phyloP scores from a whole-genome alignment of 192 early-diverging fungal species.

The Spinellus fusiger region DNA sequence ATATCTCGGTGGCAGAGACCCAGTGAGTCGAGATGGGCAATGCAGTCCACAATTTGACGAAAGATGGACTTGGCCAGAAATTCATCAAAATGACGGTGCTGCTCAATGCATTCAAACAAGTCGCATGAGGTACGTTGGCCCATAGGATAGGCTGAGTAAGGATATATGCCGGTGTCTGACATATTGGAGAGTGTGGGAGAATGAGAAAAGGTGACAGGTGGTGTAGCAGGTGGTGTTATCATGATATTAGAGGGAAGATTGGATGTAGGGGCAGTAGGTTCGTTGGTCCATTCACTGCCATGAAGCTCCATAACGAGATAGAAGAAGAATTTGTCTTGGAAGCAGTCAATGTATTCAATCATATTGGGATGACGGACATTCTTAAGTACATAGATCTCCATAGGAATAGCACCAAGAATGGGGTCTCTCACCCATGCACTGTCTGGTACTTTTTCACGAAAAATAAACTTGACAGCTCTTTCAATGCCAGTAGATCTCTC shows the following conservation, averaged over 20 bases:
- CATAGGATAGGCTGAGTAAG: too few relatives aligned
- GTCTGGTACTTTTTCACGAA: slow-evolving; percentile 45
- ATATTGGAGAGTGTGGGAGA: slow-evolving; percentile 16
- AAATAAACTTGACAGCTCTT: slow-evolving; percentile 74
- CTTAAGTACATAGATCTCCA: slow-evolving; percentile 49
- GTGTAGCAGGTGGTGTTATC: not conserved
- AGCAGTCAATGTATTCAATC: slow-evolving; percentile 51
- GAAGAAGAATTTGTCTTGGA: slow-evolving; percentile 39
- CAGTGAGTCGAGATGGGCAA: slow-evolving; percentile 52
- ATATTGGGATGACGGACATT: slow-evolving; percentile 57
- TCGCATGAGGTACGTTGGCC: slow-evolving; percentile 56
- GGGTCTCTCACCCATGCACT: slow-evolving; percentile 43
- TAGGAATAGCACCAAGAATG: slow-evolving; percentile 39
- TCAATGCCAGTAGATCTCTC: slow-evolving; percentile 44
- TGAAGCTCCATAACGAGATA: slow-evolving; percentile 57
- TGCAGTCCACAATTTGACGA: slow-evolving; percentile 59
- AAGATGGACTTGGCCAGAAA: slow-evolving; percentile 59
- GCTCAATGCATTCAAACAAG: slow-evolving; percentile 76
- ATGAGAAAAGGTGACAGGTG: slow-evolving; percentile 14
- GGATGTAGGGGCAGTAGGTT: not conserved
- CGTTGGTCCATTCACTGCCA: slow-evolving; percentile 40
- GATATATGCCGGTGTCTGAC: slow-evolving; percentile 21
- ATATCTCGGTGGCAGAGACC: slow-evolving; percentile 76
- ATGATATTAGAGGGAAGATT: not conserved
- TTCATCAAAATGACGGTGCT: slow-evolving; percentile 57